Evolutionary conservation across 2,329 filamentous ascomycete genomes (phyloP), one percentile per base, ranked within the genome.

Genomic region (Geoglossum cookeanum): DNA sequence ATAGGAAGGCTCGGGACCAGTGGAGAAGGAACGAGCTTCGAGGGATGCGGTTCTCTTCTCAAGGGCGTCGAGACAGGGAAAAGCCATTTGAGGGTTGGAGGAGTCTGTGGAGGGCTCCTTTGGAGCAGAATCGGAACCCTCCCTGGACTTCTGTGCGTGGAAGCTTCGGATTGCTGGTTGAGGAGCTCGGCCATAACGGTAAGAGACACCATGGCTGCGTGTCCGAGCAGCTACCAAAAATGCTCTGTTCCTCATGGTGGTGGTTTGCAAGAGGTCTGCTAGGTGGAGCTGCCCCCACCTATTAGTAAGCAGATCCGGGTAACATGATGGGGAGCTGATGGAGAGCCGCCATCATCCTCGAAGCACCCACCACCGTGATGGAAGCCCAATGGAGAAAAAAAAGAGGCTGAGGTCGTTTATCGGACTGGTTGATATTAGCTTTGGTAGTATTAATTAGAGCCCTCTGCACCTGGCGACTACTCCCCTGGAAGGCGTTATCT

Each of bases 1-100:
- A 70, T 98, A 98, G 1, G 88, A 88, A 0, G 92, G 92, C 67
- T 98, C 92, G 1, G 91, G 91, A 0, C 91, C 91, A 27, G 70
- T 66, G 15, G 80, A 78, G 53, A 84, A 75, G 42, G 84, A 86
- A 58, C 74, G 74, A 15, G 79, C 77, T 62, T 79, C 78, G 52
- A 97, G 81, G 8, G 75, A 84, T 4, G 85, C 85, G 0, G 91
- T 87, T 61, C 84, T 83, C 39, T 78, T 79, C 66, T 94, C 89
- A 58, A 90, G 75, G 2, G 85, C 87, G 66, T 95, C 89, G 51
- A 95, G 83, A 66, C 89, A 95, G 2, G 89, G 89, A 64, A 95
- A 95, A 0, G 85, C 82, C 76, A 94, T 85, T 62, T 88, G 84
- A 3, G 88, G 87, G 66, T 94, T 94, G 3, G 85, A 87, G 1